Conservation (phyloP, 2,329 filamentous ascomycete genomes). For the Xylariales sp. region DNA sequence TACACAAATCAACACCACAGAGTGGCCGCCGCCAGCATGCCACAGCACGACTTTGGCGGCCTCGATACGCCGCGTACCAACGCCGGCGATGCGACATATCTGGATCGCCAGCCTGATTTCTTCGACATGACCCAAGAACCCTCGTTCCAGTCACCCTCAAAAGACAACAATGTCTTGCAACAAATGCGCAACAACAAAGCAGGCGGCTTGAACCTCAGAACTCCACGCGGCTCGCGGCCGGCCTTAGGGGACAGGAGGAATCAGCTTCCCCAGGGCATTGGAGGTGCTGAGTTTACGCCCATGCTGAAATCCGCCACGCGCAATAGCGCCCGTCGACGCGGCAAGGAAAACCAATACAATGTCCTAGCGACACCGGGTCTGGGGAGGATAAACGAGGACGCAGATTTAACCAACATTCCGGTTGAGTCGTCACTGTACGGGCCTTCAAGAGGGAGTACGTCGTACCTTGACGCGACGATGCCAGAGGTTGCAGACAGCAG, state of each 20-base stretch:
- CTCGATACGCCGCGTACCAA: conserved; percentile 87
- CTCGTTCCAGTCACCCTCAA: conserved; percentile 78
- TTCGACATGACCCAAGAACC: conserved; percentile 84
- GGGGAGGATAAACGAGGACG: conserved; percentile 63
- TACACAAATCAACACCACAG: too few species aligned
- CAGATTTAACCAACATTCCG: conserved; percentile 64
- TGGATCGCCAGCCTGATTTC: conserved; percentile 66
- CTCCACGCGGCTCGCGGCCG: conserved; percentile 65
- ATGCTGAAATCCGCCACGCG: conserved; percentile 76
- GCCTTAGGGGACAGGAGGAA: conserved; percentile 70
- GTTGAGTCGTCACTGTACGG: conserved; percentile 70
- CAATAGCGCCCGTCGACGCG: conserved; percentile 63
- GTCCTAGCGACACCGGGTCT: conserved; percentile 67
- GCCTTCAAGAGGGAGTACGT: conserved; percentile 52
- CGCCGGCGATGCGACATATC: conserved; percentile 76
- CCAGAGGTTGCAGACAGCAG: conserved; percentile 77
- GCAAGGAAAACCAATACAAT: conserved; percentile 57
- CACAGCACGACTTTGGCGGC: conserved; percentile 56
- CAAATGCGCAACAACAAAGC: conserved; percentile 65
- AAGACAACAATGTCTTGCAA: conserved; percentile 71
- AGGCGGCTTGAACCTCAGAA: conserved; percentile 57
- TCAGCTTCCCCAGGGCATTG: conserved; percentile 55
- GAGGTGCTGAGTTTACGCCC: conserved; percentile 84
- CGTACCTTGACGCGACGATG: conserved; percentile 64
- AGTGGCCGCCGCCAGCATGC: conserved; percentile 45